A percentile compares a stretch with the other conserved stretches of the same genome.
phyloP scores from a whole-genome alignment of 495 filamentous ascomycete genomes.

The Penicillium fimorum region DNA sequence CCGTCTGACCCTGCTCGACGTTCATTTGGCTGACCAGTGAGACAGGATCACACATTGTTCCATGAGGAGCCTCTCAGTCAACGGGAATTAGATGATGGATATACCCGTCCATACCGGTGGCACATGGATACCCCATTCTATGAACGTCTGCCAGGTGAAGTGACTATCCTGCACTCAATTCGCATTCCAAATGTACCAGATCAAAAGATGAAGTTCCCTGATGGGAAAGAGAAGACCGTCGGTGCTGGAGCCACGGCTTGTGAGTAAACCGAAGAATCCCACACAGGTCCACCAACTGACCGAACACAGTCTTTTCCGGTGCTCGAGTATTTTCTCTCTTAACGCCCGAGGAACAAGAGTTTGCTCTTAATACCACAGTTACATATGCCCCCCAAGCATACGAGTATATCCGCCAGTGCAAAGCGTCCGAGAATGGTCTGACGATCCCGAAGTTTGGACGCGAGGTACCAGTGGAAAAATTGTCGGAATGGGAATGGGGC shows the following conservation, averaged over 20 bases:
- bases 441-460: slow-evolving; percentile 12
- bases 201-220: slow-evolving; percentile 16
- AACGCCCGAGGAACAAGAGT: slow-evolving; percentile 11
- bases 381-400: slow-evolving; percentile 17
- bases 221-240: slow-evolving; percentile 14
- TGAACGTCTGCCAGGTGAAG: slow-evolving; percentile 15
- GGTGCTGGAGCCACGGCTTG: slow-evolving; percentile 16
- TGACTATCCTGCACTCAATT: slow-evolving; percentile 16
- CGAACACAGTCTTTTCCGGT: slow-evolving; percentile 10
- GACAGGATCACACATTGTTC: slow-evolving; percentile 13
- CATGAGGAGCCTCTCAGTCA: slow-evolving; percentile 10
- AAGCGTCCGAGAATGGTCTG: slow-evolving; percentile 11
- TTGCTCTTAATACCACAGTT: slow-evolving; percentile 16
- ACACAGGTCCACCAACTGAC: background rate
- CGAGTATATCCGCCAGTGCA: slow-evolving; percentile 16
- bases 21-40: background rate
- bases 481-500: slow-evolving; percentile 13
- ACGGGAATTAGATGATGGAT: slow-evolving; percentile 3
- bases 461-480: slow-evolving; percentile 10
- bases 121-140: slow-evolving; percentile 19
- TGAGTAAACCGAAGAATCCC: background rate
- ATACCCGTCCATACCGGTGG: slow-evolving; percentile 15
- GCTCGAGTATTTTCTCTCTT: slow-evolving; percentile 12
- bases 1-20: background rate
- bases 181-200: slow-evolving; percentile 14